phyloP scores from a whole-genome alignment of 2,329 filamentous ascomycete genomes.

The Zymoseptoria pseudotritici region DNA sequence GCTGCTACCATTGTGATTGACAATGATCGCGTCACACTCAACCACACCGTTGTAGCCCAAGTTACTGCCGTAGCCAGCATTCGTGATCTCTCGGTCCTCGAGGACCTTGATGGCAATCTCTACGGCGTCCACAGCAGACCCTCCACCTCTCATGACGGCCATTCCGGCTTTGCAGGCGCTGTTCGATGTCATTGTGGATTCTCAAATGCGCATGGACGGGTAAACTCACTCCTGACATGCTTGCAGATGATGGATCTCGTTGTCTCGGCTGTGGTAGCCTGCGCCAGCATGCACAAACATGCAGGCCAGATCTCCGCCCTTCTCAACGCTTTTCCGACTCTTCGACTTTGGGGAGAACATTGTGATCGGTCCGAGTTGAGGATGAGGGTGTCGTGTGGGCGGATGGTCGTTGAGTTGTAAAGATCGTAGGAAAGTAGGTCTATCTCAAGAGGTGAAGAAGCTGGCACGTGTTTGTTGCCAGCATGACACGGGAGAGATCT shows the following conservation, averaged over 20 bases:
- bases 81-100: conserved; percentile 93
- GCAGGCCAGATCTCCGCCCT: conserved; percentile 51
- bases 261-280: conserved; percentile 82
- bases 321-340: conserved; percentile 20
- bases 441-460: not conserved
- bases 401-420: not conserved
- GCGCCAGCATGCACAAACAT: conserved; percentile 96
- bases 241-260: conserved; percentile 75
- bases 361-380: conserved; percentile 3
- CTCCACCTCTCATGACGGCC: conserved; percentile 69
- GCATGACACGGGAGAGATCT: not conserved
- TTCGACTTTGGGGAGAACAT: conserved; percentile 29
- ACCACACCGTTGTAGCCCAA: conserved; percentile 82
- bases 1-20: conserved; percentile 84
- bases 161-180: conserved; percentile 82
- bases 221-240: conserved; percentile 79
- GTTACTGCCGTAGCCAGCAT: conserved; percentile 93
- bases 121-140: conserved; percentile 76
- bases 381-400: not conserved
- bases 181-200: conserved; percentile 14
- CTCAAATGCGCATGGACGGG: no score
- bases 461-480: not conserved
- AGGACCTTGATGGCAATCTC: conserved; percentile 81
- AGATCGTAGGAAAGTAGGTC: not conserved
- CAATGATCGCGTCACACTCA: conserved; percentile 88